These are phyloP conservation scores for Colletotrichum tabaci DNA, from an alignment of 2,329 filamentous ascomycete species.

Conservation along the genomic window DNA sequence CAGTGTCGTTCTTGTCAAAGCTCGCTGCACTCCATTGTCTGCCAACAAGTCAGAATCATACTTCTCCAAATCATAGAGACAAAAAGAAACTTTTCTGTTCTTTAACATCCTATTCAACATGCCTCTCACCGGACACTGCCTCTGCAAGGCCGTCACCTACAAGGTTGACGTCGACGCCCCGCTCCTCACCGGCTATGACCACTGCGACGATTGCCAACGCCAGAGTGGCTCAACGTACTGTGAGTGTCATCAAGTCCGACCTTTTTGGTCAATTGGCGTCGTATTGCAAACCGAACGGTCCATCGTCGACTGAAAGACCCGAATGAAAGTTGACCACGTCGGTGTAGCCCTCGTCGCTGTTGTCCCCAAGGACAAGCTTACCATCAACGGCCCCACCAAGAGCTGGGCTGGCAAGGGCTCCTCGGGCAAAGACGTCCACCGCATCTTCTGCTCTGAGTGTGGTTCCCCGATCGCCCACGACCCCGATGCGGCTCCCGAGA, in stretches of 20 bases:
- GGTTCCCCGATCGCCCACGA: slow-evolving; percentile 80
- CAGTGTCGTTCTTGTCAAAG: slow-evolving; percentile 14
- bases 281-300: not conserved
- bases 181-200: slow-evolving; percentile 75
- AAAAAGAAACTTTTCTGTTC: not conserved
- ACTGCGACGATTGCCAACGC: slow-evolving; percentile 82
- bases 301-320: no score
- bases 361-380: slow-evolving; percentile 77
- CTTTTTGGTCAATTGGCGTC: not conserved
- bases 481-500: slow-evolving; percentile 77
- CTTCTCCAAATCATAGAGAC: slow-evolving; percentile 26
- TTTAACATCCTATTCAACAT: slow-evolving; percentile 58
- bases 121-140: slow-evolving; percentile 79
- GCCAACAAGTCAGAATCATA: not conserved
- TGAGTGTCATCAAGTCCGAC: slow-evolving; percentile 52
- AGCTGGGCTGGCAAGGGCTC: slow-evolving; percentile 72
- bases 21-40: slow-evolving; percentile 29
- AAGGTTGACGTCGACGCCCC: slow-evolving; percentile 67
- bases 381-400: slow-evolving; percentile 75
- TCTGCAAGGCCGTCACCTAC: slow-evolving; percentile 82
- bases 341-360: slow-evolving; percentile 74
- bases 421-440: slow-evolving; percentile 76
- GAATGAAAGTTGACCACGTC: not conserved
- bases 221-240: slow-evolving; percentile 79
- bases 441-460: slow-evolving; percentile 79